Conservation (phyloP, 2,329 filamentous ascomycete species). For the Trichothecium sympodiale region DNA sequence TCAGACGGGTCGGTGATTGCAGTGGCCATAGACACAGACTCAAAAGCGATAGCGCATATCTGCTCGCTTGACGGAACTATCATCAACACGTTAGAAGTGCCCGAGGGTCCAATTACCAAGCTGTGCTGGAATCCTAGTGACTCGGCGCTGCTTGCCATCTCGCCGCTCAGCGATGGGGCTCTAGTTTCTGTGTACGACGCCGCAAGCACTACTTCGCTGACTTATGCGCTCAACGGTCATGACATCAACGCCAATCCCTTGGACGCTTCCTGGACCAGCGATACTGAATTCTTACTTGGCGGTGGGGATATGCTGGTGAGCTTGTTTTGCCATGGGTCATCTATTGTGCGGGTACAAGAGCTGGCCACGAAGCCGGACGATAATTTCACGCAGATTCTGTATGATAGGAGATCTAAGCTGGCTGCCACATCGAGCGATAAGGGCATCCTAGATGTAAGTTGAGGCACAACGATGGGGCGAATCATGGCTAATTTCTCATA, state of each 20-base stretch:
- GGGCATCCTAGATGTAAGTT: constrained; percentile 49
- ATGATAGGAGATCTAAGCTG: constrained; percentile 40
- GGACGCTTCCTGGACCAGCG: constrained; percentile 49
- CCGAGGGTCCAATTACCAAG: constrained; percentile 51
- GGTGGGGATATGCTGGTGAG: constrained; percentile 43
- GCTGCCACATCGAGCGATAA: constrained; percentile 50
- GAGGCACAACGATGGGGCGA: too few species aligned
- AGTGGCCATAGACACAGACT: constrained; percentile 44
- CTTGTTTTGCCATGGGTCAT: constrained; percentile 33
- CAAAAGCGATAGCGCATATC: constrained; percentile 40
- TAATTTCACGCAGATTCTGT: constrained; percentile 43
- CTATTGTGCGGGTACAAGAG: constrained; percentile 33
- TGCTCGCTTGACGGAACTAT: constrained; percentile 42
- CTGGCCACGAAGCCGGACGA: constrained; percentile 44
- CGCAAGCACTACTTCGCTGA: constrained; percentile 19
- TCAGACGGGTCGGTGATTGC: constrained; percentile 44
- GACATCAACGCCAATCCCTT: constrained; percentile 41
- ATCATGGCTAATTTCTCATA: too few species aligned
- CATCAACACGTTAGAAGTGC: constrained; percentile 41
- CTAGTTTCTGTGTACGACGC: constrained; percentile 41
- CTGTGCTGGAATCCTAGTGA: constrained; percentile 49
- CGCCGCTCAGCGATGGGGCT: constrained; percentile 31
- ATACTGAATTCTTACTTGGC: constrained; percentile 46
- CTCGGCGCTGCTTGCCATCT: constrained; percentile 44
- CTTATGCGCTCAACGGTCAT: constrained; percentile 37